phyloP scores from a whole-genome alignment of 1,284 basidiomycete genomes.

The Ustilago curta region DNA sequence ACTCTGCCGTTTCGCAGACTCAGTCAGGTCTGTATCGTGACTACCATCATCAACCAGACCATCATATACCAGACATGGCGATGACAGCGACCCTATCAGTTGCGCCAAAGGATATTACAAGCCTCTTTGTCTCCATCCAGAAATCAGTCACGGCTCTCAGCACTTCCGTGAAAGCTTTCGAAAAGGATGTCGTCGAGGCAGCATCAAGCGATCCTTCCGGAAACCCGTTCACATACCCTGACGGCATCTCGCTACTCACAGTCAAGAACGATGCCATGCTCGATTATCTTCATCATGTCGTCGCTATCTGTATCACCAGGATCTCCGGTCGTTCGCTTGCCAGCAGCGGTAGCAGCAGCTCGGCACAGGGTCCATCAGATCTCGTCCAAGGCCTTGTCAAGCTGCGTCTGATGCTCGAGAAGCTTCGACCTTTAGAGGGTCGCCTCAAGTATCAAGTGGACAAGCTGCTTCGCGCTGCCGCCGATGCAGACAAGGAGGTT shows the following conservation, averaged over 20 bases:
- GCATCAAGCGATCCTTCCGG: conserved; percentile 14
- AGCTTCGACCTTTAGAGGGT: conserved; percentile 76
- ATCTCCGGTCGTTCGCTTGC: conserved; percentile 52
- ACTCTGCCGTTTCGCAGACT: no score
- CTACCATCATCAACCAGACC: not conserved
- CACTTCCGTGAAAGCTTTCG: conserved; percentile 33
- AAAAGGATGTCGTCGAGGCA: conserved; percentile 25
- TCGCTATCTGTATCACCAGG: conserved; percentile 71
- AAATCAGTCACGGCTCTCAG: conserved; percentile 38
- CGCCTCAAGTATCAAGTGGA: conserved; percentile 95
- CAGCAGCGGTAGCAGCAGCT: conserved; percentile 8
- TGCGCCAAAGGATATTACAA: conserved; percentile 22
- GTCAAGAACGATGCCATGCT: conserved; percentile 88
- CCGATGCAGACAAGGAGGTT: conserved; percentile 45
- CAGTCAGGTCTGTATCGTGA: not conserved
- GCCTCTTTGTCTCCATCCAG: conserved; percentile 27
- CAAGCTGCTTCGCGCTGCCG: conserved; percentile 73
- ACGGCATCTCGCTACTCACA: conserved; percentile 90
- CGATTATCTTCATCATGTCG: conserved; percentile 87
- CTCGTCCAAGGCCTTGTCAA: conserved; percentile 58
- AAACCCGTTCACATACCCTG: conserved; percentile 51
- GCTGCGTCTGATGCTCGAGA: conserved; percentile 69
- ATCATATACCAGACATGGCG: conserved; percentile 8
- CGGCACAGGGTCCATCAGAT: conserved; percentile 14
- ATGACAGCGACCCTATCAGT: conserved; percentile 7